A percentile compares a stretch with the other conserved stretches of the same genome.
phyloP scores from a whole-genome alignment of 345 rosid species.

The Pseudoturritis turrita region DNA sequence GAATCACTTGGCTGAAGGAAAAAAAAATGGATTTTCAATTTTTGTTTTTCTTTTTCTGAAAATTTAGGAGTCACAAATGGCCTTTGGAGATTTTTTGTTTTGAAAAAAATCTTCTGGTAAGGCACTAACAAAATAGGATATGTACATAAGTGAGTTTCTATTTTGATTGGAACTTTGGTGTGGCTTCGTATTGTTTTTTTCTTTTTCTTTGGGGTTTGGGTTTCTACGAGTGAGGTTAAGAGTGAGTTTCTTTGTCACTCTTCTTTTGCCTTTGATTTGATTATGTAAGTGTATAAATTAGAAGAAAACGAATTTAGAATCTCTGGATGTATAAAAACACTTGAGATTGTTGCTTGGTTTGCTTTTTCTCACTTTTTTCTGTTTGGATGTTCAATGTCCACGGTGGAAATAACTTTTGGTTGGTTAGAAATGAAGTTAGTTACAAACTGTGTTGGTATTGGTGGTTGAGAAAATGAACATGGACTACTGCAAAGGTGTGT shows the following conservation, averaged over 20 bases:
- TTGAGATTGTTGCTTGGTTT: constrained; percentile 7
- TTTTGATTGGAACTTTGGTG: constrained; percentile 17
- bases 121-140: constrained; percentile 22
- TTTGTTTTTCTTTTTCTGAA: not conserved
- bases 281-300: constrained; percentile 28
- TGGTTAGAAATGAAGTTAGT: constrained; percentile 8
- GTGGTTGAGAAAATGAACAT: constrained; percentile 21
- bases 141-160: constrained; percentile 27
- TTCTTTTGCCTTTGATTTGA: constrained; percentile 13
- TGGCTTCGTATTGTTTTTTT: not conserved
- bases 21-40: not conserved
- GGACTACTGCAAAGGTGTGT: not conserved
- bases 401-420: not conserved
- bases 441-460: not conserved
- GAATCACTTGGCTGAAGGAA: constrained; percentile 33
- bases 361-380: not conserved
- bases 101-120: not conserved
- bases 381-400: not conserved
- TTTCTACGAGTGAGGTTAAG: constrained; percentile 10
- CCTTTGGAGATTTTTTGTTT: not conserved
- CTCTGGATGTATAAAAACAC: not conserved
- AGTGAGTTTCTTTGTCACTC: constrained; percentile 23
- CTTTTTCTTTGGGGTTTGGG: not conserved
- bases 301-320: not conserved
- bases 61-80: constrained; percentile 1